Percentiles rank a stretch among this genome's conserved stretches.
Conservation (phyloP, 495 filamentous ascomycete genomes). For the Neurospora sp. region DNA sequence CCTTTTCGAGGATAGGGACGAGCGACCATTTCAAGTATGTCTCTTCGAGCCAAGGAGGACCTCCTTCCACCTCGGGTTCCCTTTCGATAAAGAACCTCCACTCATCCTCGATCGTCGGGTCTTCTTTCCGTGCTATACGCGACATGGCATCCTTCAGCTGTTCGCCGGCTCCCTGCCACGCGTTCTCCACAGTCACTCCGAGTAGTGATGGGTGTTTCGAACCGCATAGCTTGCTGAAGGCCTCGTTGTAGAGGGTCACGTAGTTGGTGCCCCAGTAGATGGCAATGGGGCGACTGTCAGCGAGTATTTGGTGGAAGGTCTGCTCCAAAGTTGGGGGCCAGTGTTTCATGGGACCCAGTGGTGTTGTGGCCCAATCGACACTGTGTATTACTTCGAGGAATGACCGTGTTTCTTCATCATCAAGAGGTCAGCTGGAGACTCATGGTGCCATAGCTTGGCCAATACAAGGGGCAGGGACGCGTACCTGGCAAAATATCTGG, state of each 20-base stretch:
- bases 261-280: conserved; percentile 35
- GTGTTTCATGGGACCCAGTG: conserved; percentile 48
- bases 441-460: background rate
- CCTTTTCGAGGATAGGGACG: conserved; percentile 45
- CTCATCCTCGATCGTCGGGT: conserved; percentile 23
- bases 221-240: conserved; percentile 30
- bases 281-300: conserved; percentile 53
- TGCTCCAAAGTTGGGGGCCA: conserved; percentile 47
- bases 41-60: conserved; percentile 46
- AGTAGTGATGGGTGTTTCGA: conserved; percentile 26
- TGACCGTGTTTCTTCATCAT: conserved; percentile 17
- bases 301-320: conserved; percentile 53
- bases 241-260: conserved; percentile 37
- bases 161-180: conserved; percentile 25
- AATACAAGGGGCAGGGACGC: background rate
- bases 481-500: conserved; percentile 22
- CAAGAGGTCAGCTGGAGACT: background rate
- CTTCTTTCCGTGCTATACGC: conserved; percentile 11
- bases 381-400: conserved; percentile 24
- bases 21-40: conserved; percentile 53
- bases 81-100: conserved; percentile 37
- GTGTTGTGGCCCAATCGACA: conserved; percentile 47
- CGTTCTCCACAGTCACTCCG: conserved; percentile 26
- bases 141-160: conserved; percentile 23
- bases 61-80: conserved; percentile 19